phyloP scores from a whole-genome alignment of 163 green algal species.

The Smithsoniella earleae region DNA sequence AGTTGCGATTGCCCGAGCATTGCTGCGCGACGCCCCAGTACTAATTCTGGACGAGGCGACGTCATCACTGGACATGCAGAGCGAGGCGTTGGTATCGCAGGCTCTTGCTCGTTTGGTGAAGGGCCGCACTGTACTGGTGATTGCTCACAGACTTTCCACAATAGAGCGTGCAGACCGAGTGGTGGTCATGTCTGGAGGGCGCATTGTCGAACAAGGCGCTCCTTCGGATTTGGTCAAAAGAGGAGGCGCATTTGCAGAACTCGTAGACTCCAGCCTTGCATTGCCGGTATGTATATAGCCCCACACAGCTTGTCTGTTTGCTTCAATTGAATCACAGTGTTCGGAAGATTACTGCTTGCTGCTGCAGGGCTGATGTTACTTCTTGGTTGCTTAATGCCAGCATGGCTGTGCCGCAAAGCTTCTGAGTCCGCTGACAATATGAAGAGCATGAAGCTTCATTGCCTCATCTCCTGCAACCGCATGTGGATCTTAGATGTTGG shows the following conservation, averaged over 20 bases:
- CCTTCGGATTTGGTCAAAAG: background rate
- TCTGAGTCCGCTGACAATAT: too few species aligned
- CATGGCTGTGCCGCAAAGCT: too few species aligned
- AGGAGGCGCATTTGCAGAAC: background rate
- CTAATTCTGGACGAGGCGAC: slow-evolving; percentile 85
- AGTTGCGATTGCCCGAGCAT: slow-evolving; percentile 68
- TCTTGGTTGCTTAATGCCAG: too few species aligned
- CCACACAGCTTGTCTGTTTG: too few species aligned
- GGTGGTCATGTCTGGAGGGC: slow-evolving; percentile 35
- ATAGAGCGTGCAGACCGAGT: slow-evolving; percentile 53
- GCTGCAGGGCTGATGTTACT: too few species aligned
- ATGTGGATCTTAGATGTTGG: too few species aligned
- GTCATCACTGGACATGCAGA: slow-evolving; percentile 44
- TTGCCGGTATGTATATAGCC: slow-evolving; percentile 22
- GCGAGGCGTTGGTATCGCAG: slow-evolving; percentile 50
- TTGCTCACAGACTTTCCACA: slow-evolving; percentile 67
- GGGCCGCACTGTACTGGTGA: slow-evolving; percentile 64
- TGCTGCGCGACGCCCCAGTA: slow-evolving; percentile 72
- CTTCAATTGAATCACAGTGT: too few species aligned
- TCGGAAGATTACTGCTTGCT: too few species aligned
- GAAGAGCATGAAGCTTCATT: too few species aligned
- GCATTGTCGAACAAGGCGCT: slow-evolving; percentile 32
- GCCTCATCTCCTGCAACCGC: too few species aligned
- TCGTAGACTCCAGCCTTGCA: slow-evolving; percentile 10
- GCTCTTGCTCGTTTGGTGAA: slow-evolving; percentile 56